phyloP scores from a whole-genome alignment of 1,139 yeast species.

The Candida buenavistaensis region DNA sequence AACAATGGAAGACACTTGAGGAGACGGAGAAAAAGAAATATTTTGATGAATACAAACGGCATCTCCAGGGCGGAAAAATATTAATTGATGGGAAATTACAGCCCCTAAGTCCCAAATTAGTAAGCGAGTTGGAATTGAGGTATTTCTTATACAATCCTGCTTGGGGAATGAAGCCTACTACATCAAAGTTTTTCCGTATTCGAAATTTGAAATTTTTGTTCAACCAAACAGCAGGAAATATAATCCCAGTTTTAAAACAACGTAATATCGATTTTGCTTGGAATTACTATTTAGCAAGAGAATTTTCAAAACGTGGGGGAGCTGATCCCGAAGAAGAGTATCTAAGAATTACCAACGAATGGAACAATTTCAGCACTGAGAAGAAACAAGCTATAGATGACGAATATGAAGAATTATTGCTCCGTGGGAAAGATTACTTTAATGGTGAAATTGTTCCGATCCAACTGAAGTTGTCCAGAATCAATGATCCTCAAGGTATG shows the following conservation, averaged over 20 bases:
- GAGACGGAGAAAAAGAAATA: constrained; percentile 24
- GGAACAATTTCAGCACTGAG: constrained; percentile 28
- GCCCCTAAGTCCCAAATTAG: constrained; percentile 22
- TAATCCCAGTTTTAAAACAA: constrained; percentile 3
- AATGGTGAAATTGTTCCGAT: constrained; percentile 30
- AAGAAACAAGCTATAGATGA: constrained; percentile 24
- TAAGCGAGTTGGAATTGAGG: background rate
- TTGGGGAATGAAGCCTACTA: background rate
- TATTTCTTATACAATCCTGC: background rate
- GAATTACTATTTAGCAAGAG: constrained; percentile 10
- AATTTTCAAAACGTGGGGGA: background rate
- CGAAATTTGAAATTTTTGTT: constrained; percentile 3
- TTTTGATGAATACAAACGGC: constrained; percentile 25
- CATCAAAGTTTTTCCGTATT: background rate
- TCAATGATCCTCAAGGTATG: background rate
- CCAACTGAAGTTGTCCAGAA: constrained; percentile 17
- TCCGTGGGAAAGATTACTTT: constrained; percentile 31
- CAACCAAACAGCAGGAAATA: constrained; percentile 9
- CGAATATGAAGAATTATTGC: constrained; percentile 29
- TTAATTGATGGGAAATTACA: constrained; percentile 28
- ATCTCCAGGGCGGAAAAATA: constrained; percentile 30
- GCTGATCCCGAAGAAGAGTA: background rate
- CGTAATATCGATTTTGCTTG: constrained; percentile 5
- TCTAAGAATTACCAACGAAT: constrained; percentile 13
- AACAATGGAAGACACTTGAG: constrained; percentile 27